phyloP scores from a whole-genome alignment of 257 asterid species.

The Solanum stenotomum region DNA sequence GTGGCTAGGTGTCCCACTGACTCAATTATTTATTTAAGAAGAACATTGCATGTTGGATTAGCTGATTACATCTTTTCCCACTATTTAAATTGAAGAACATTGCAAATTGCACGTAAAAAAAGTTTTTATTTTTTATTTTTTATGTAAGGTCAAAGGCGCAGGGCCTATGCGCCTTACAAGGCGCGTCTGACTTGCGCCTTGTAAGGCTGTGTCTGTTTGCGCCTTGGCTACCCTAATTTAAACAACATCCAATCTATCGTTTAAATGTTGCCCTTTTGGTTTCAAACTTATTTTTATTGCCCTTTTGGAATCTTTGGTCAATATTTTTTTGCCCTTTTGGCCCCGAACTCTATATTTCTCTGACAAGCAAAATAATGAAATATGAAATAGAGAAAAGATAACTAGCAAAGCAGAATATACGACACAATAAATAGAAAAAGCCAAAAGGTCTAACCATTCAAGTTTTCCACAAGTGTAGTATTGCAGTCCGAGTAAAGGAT shows the following conservation, averaged over 20 bases:
- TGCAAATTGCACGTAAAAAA: no score
- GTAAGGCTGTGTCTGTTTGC: no score
- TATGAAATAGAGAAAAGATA: not conserved
- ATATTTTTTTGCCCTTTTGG: no score
- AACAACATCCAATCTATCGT: no score
- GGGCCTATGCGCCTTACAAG: no score
- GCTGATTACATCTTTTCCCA: not conserved
- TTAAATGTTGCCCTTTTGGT: no score
- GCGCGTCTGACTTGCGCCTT: no score
- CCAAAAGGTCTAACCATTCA: constrained; percentile 60
- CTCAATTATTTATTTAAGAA: not conserved
- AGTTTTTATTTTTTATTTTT: no score
- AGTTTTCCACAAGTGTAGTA: constrained; percentile 80
- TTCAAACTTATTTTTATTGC: no score
- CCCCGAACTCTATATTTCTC: not conserved
- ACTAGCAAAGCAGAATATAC: not conserved
- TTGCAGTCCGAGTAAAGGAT: constrained; percentile 89
- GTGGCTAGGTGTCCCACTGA: not conserved
- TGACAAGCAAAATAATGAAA: not conserved
- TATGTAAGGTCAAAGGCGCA: no score
- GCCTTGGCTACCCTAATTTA: no score
- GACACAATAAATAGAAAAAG: not conserved
- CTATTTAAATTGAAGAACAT: not conserved
- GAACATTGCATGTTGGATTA: not conserved
- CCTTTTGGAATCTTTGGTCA: no score